These are phyloP conservation scores for Macrotyloma uniflorum DNA, from an alignment of 306 rosid species.

Conservation along the genomic window DNA sequence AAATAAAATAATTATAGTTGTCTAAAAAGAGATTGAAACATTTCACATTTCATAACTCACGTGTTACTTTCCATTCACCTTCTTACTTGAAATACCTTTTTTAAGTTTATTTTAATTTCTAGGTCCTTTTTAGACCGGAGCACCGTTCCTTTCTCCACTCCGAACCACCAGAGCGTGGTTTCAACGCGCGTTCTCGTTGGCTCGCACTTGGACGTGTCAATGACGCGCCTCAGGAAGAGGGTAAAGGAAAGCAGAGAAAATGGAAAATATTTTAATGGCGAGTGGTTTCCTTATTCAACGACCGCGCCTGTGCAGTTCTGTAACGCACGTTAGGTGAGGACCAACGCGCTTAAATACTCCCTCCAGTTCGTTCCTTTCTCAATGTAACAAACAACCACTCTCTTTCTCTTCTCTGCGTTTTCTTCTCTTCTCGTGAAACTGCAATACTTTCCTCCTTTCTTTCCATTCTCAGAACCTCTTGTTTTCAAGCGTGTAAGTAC, in stretches of 20 bases:
- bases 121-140: not conserved
- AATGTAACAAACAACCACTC: not conserved
- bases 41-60: not conserved
- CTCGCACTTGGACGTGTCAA: too few species aligned
- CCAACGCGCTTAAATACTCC: constrained; percentile 41
- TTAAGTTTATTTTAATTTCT: not conserved
- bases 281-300: not conserved
- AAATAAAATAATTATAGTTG: not conserved
- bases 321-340: constrained; percentile 22
- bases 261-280: not conserved
- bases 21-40: not conserved
- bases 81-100: not conserved
- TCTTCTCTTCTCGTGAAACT: not conserved
- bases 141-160: not conserved
- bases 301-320: not conserved
- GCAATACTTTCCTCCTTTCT: not conserved
- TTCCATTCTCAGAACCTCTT: not conserved
- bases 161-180: too few species aligned
- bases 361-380: not conserved
- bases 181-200: too few species aligned
- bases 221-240: not conserved
- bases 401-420: not conserved
- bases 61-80: not conserved
- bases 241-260: not conserved
- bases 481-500: not conserved